phyloP scores from a whole-genome alignment of 2,329 filamentous ascomycete species.

The Harringtonia lauricola region DNA sequence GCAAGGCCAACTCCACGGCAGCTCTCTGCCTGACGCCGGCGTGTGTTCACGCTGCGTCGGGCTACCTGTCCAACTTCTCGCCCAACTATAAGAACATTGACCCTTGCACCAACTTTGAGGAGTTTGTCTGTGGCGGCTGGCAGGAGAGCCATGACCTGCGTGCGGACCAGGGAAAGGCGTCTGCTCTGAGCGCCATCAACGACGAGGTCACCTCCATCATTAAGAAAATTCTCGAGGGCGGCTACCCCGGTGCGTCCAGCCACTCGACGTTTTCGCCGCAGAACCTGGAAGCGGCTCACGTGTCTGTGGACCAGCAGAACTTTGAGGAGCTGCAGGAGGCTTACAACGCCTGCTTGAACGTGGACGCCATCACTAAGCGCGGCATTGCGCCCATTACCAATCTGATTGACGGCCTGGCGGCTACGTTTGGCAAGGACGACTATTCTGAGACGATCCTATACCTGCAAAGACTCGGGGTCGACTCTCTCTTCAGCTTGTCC shows the following conservation, averaged over 20 bases:
- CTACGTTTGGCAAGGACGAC: conserved; percentile 25
- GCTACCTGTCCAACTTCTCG: conserved; percentile 50
- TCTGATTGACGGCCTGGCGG: conserved; percentile 40
- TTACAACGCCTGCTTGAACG: conserved; percentile 57
- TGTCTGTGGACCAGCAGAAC: conserved; percentile 45
- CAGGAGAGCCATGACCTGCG: conserved; percentile 52
- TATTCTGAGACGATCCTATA: conserved; percentile 34
- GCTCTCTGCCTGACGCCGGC: conserved; percentile 43
- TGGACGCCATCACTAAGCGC: conserved; percentile 39
- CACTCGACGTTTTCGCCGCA: conserved; percentile 33
- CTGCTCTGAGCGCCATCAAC: conserved; percentile 48
- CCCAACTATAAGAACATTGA: conserved; percentile 50
- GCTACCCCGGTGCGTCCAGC: conserved; percentile 32
- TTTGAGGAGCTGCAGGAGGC: conserved; percentile 54
- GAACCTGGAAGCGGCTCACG: conserved; percentile 22
- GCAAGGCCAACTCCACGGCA: conserved; percentile 2
- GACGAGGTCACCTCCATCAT: conserved; percentile 48
- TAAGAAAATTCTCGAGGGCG: conserved; percentile 51
- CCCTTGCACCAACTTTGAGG: conserved; percentile 58
- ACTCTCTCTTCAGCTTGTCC: conserved; percentile 23
- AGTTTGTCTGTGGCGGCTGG: conserved; percentile 59
- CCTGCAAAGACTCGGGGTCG: conserved; percentile 33
- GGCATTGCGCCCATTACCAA: conserved; percentile 45
- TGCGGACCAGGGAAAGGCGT: conserved; percentile 49
- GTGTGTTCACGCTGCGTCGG: conserved; percentile 52